Conservation (phyloP, 495 filamentous ascomycete species). For the Hypoxylon lienhwacheense region DNA sequence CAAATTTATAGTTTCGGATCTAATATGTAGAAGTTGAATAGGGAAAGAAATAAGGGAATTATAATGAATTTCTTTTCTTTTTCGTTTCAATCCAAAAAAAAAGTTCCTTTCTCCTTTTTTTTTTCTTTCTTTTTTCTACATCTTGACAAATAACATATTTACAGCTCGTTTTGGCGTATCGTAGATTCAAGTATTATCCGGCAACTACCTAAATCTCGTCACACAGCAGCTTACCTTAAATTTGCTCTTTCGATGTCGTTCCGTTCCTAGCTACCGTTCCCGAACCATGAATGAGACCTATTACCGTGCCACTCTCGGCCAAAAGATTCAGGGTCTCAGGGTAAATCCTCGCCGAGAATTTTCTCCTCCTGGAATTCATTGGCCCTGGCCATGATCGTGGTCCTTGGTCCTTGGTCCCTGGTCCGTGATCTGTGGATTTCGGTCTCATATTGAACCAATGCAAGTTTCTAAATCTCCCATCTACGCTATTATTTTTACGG, state of each 20-base stretch:
- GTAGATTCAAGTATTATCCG: constrained; percentile 17
- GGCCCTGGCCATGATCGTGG: constrained; percentile 1
- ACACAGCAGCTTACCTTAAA: constrained; percentile 19
- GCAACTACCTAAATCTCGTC: constrained; percentile 16
- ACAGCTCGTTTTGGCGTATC: constrained; percentile 7
- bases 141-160: constrained; percentile 19
- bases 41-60: no score
- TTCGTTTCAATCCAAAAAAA: no score
- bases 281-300: constrained; percentile 10
- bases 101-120: no score
- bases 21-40: no score
- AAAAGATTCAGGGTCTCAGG: no score
- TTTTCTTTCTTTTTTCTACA: neutral
- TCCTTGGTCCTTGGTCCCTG: no score
- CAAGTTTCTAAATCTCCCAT: constrained; percentile 18
- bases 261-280: constrained; percentile 16
- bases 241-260: neutral
- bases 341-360: constrained; percentile 7
- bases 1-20: no score
- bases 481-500: constrained; percentile 9
- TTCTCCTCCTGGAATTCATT: constrained; percentile 7
- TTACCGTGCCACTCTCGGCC: constrained; percentile 7
- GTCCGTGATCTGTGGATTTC: no score
- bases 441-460: constrained; percentile 15
- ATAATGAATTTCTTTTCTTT: no score